These are phyloP conservation scores for Euphorbia peplus DNA, from an alignment of 345 rosid species.

Conservation along the genomic window DNA sequence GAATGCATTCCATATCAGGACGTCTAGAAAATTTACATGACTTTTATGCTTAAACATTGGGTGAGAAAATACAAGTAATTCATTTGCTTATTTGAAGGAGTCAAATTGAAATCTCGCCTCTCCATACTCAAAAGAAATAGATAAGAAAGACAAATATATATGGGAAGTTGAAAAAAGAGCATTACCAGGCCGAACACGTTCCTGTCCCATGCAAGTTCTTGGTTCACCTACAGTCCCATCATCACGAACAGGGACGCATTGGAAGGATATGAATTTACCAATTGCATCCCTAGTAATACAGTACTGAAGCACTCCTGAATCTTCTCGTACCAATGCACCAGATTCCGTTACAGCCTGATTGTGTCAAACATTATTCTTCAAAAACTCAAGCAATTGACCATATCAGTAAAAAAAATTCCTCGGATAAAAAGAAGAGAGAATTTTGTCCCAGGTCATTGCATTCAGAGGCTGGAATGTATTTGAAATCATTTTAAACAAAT, in stretches of 20 bases:
- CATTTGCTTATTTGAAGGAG: background rate
- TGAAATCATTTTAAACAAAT: background rate
- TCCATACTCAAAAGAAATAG: background rate
- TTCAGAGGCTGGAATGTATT: background rate
- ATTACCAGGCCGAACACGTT: constrained; percentile 86
- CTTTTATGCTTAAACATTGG: background rate
- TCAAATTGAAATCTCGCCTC: background rate
- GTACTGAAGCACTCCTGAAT: constrained; percentile 76
- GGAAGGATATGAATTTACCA: constrained; percentile 85
- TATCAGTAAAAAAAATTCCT: background rate
- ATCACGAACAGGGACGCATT: constrained; percentile 85
- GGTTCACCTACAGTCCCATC: constrained; percentile 81
- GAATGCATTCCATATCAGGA: background rate
- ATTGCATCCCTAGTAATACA: constrained; percentile 67
- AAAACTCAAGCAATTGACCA: background rate
- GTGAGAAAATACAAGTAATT: background rate
- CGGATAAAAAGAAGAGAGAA: background rate
- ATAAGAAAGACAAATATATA: background rate
- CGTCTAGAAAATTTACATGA: background rate
- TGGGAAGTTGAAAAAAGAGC: constrained; percentile 7
- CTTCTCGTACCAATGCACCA: constrained; percentile 57
- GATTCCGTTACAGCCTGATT: constrained; percentile 63
- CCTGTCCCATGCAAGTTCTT: constrained; percentile 78
- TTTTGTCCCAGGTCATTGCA: background rate
- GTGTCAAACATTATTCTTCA: constrained; percentile 11